A percentile compares a stretch with the other conserved stretches of the same genome.
Conservation (phyloP, 202 grass and related monocot species). For the Schoenoplectus tabernaemontani region DNA sequence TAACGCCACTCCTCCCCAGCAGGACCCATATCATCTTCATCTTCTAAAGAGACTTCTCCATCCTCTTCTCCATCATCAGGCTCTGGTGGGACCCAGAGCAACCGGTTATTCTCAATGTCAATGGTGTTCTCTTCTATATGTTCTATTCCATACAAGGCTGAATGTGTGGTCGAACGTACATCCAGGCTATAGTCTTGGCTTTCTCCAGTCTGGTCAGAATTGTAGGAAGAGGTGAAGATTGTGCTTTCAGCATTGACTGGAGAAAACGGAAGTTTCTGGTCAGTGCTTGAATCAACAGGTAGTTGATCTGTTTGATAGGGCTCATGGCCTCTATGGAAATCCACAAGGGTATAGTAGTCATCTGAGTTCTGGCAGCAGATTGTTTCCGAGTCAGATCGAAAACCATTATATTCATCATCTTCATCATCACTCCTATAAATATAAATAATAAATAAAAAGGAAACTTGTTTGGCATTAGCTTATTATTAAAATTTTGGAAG, state of each 20-base stretch:
- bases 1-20: slow-evolving; percentile 79
- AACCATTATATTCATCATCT: slow-evolving; percentile 68
- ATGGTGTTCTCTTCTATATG: slow-evolving; percentile 58
- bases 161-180: slow-evolving; percentile 54
- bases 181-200: slow-evolving; percentile 35
- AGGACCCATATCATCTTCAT: slow-evolving; percentile 74
- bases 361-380: slow-evolving; percentile 41
- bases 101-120: slow-evolving; percentile 80
- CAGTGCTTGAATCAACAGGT: slow-evolving; percentile 32
- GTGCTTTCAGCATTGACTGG: slow-evolving; percentile 32
- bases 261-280: slow-evolving; percentile 40
- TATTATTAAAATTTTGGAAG: not conserved
- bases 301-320: slow-evolving; percentile 27
- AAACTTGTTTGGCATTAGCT: not conserved
- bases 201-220: slow-evolving; percentile 51
- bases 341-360: slow-evolving; percentile 52
- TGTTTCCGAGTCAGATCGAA: slow-evolving; percentile 41
- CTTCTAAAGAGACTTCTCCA: slow-evolving; percentile 43
- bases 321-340: slow-evolving; percentile 36
- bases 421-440: slow-evolving; percentile 71
- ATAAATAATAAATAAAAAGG: slow-evolving; percentile 7
- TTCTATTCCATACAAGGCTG: slow-evolving; percentile 71
- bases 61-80: slow-evolving; percentile 91
- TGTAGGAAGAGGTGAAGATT: slow-evolving; percentile 29
- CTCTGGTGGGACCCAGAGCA: slow-evolving; percentile 76